Percentiles rank a stretch among this genome's conserved stretches.
Evolutionary conservation across 1,284 basidiomycete species (phyloP).

Genomic region (Ganoderma leucocontextum): DNA sequence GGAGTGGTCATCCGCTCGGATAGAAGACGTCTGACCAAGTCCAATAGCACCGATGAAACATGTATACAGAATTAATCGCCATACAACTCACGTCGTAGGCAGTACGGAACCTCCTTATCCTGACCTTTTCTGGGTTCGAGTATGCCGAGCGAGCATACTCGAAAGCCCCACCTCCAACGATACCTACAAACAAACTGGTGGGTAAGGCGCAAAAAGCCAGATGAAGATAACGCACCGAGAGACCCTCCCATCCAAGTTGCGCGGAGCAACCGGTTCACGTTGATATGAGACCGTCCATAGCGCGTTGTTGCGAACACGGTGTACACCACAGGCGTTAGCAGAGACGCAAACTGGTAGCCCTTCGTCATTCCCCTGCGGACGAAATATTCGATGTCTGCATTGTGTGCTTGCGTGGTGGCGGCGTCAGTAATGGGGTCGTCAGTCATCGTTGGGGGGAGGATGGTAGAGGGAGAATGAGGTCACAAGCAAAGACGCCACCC

Average conservation of each 20-base stretch:
- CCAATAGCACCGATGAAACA: not conserved
- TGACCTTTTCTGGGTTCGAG: constrained; percentile 49
- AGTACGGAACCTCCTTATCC: constrained; percentile 49
- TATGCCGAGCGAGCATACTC: constrained; percentile 55
- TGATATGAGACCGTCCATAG: constrained; percentile 60
- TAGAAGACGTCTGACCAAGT: constrained; percentile 54
- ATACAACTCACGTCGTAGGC: constrained; percentile 63
- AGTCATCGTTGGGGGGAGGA: constrained; percentile 29
- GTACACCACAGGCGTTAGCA: constrained; percentile 68
- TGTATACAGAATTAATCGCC: not conserved
- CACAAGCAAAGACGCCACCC: constrained; percentile 13
- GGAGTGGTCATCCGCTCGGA: constrained; percentile 73
- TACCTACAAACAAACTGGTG: constrained; percentile 39
- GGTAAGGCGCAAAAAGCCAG: not conserved
- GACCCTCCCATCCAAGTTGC: constrained; percentile 75
- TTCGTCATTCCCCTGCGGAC: constrained; percentile 68
- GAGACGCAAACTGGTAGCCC: constrained; percentile 70
- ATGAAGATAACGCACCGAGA: constrained; percentile 50
- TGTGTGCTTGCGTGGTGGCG: constrained; percentile 39
- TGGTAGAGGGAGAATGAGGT: constrained; percentile 15
- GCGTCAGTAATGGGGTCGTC: constrained; percentile 35
- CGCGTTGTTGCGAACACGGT: constrained; percentile 58
- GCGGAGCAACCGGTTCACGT: constrained; percentile 66
- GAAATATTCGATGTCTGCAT: constrained; percentile 56
- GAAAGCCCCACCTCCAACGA: constrained; percentile 51